These are phyloP conservation scores for Conoideocrella luteorostrata DNA, from an alignment of 2,329 filamentous ascomycete species.

Conservation along the genomic window DNA sequence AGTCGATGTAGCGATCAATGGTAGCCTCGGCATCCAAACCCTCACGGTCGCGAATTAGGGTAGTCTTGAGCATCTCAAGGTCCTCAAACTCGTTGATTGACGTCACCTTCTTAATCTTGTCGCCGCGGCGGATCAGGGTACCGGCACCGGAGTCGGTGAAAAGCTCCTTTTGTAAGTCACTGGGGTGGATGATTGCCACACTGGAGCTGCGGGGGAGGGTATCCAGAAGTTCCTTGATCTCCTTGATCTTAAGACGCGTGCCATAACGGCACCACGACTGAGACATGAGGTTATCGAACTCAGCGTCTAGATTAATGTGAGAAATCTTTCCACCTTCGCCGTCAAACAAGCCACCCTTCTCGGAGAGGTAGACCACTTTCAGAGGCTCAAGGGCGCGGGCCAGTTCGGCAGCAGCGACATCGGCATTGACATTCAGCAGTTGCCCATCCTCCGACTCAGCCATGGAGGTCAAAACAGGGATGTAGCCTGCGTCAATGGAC, in stretches of 20 bases:
- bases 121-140: conserved; percentile 84
- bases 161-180: conserved; percentile 90
- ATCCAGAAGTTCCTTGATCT: conserved; percentile 90
- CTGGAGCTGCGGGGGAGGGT: conserved; percentile 89
- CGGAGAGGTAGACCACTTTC: conserved; percentile 97
- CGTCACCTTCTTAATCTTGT: conserved; percentile 73
- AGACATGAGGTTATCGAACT: conserved; percentile 87
- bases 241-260: conserved; percentile 92
- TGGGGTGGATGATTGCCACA: conserved; percentile 95
- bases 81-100: conserved; percentile 71
- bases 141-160: conserved; percentile 95
- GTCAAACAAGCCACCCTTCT: conserved; percentile 94
- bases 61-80: conserved; percentile 69
- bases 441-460: conserved; percentile 88
- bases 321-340: conserved; percentile 93
- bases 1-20: conserved; percentile 80
- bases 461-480: conserved; percentile 94
- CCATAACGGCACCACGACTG: conserved; percentile 95
- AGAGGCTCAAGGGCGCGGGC: conserved; percentile 83
- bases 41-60: conserved; percentile 74
- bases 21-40: conserved; percentile 75
- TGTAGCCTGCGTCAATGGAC: conserved; percentile 85
- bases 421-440: conserved; percentile 94
- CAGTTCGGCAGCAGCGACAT: conserved; percentile 90
- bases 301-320: conserved; percentile 93